Conservation (phyloP, 768 basidiomycete species). For the Podaxis pistillaris region DNA sequence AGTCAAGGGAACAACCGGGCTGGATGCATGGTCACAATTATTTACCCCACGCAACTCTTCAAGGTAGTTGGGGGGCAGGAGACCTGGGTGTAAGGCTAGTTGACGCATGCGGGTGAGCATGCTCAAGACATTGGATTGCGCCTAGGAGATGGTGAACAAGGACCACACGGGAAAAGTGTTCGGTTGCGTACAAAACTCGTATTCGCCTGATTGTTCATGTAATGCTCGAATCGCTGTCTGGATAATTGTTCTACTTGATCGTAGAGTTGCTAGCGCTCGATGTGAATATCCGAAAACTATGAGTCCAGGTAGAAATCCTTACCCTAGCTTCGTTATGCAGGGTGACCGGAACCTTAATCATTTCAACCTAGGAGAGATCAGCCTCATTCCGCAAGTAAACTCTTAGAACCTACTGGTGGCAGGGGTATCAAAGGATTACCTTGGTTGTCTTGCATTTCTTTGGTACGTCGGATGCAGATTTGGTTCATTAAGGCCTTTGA, state of each 20-base stretch:
- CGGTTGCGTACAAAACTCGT: conserved; percentile 37
- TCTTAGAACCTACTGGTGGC: conserved; percentile 51
- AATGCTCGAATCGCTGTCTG: conserved; percentile 56
- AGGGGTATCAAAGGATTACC: conserved; percentile 75
- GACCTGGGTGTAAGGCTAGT: conserved; percentile 73
- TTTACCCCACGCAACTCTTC: conserved; percentile 53
- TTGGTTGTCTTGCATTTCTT: conserved; percentile 84
- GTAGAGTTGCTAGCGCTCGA: conserved; percentile 50
- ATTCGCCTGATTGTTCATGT: conserved; percentile 41
- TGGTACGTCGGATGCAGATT: conserved; percentile 78
- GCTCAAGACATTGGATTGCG: conserved; percentile 68
- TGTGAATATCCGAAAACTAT: conserved; percentile 10
- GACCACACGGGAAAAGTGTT: neutral
- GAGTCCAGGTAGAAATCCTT: conserved; percentile 18
- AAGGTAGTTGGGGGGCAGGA: conserved; percentile 70
- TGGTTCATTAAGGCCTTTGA: conserved; percentile 72
- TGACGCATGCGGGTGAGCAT: conserved; percentile 89
- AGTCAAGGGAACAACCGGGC: conserved; percentile 38
- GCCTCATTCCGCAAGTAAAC: neutral
- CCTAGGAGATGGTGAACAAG: conserved; percentile 33
- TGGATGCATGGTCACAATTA: conserved; percentile 26
- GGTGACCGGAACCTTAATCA: conserved; percentile 70
- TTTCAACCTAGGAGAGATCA: conserved; percentile 56
- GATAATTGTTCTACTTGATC: conserved; percentile 67
- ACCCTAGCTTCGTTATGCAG: conserved; percentile 67